These are phyloP conservation scores for Arthrocladium fulminans DNA, from an alignment of 2,329 filamentous ascomycete species.

Conservation along the genomic window DNA sequence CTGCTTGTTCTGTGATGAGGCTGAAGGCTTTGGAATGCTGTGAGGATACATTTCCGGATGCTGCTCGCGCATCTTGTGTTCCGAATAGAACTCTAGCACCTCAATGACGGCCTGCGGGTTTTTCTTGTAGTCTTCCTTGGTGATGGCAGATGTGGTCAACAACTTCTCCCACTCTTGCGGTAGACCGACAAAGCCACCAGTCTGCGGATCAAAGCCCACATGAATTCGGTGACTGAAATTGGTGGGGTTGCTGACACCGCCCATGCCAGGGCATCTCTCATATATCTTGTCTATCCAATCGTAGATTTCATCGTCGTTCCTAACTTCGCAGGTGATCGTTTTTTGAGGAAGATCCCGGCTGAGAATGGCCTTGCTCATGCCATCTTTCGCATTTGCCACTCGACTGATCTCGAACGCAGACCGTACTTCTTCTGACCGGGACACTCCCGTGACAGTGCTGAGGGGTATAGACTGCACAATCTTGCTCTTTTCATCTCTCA, in stretches of 20 bases:
- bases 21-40: conserved; percentile 52
- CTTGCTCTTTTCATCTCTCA: conserved; percentile 84
- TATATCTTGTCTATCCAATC: conserved; percentile 99
- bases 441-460: conserved; percentile 80
- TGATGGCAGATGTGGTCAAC: conserved; percentile 90
- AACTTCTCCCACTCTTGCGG: conserved; percentile 96
- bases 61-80: conserved; percentile 57
- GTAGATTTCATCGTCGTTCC: conserved; percentile 92
- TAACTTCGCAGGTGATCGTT: conserved; percentile 84
- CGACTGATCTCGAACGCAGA: conserved; percentile 92
- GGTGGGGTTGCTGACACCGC: conserved; percentile 94
- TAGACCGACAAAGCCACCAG: conserved; percentile 86
- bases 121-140: conserved; percentile 96
- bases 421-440: conserved; percentile 80
- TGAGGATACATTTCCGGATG: conserved; percentile 52
- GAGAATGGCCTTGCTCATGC: conserved; percentile 55
- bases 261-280: conserved; percentile 91
- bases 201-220: conserved; percentile 92
- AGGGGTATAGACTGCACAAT: conserved; percentile 76
- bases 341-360: conserved; percentile 73
- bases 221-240: conserved; percentile 97
- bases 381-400: conserved; percentile 50
- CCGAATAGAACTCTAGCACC: conserved; percentile 60
- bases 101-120: conserved; percentile 74
- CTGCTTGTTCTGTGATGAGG: conserved; percentile 48